These are phyloP conservation scores for Moniliophthora roreri DNA, from an alignment of 1,284 basidiomycete genomes.

Conservation along the genomic window DNA sequence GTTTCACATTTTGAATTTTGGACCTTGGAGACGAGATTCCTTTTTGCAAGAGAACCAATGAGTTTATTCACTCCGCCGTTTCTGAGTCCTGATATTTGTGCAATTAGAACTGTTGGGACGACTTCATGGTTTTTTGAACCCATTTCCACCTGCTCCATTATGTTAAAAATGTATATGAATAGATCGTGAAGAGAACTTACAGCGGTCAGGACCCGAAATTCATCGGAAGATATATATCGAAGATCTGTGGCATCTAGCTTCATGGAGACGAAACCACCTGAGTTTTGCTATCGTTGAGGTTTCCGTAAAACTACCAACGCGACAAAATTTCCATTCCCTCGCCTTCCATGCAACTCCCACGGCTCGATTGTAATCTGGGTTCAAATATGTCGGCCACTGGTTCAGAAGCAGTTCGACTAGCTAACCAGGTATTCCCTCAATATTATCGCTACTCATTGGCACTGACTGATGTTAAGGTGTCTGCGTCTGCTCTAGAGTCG, in stretches of 20 bases:
- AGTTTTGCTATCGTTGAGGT: no score
- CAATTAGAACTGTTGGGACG: slow-evolving; percentile 87
- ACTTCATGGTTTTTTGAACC: slow-evolving; percentile 98
- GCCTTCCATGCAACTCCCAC: no score
- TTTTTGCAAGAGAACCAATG: slow-evolving; percentile 87
- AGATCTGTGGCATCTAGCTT: slow-evolving; percentile 95
- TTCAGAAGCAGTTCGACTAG: slow-evolving; percentile 18
- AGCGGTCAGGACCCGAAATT: slow-evolving; percentile 93
- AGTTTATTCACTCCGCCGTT: slow-evolving; percentile 94
- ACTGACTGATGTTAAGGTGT: slow-evolving; percentile 16
- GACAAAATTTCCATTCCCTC: no score
- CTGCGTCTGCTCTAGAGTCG: slow-evolving; percentile 14
- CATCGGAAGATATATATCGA: slow-evolving; percentile 89
- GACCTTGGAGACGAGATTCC: slow-evolving; percentile 87
- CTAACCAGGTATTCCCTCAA: slow-evolving; percentile 22
- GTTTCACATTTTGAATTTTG: slow-evolving; percentile 86
- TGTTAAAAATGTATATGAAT: neutral
- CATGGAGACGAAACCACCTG: slow-evolving; percentile 47
- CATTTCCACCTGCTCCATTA: slow-evolving; percentile 80
- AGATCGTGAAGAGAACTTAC: slow-evolving; percentile 44
- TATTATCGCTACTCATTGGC: neutral
- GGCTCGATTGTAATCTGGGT: no score
- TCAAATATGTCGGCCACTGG: slow-evolving; percentile 16
- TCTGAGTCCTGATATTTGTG: slow-evolving; percentile 88
- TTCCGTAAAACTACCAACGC: no score